Evolutionary conservation across 164 flowering plant genomes (phyloP).

Genomic region (Malania oleifera): DNA sequence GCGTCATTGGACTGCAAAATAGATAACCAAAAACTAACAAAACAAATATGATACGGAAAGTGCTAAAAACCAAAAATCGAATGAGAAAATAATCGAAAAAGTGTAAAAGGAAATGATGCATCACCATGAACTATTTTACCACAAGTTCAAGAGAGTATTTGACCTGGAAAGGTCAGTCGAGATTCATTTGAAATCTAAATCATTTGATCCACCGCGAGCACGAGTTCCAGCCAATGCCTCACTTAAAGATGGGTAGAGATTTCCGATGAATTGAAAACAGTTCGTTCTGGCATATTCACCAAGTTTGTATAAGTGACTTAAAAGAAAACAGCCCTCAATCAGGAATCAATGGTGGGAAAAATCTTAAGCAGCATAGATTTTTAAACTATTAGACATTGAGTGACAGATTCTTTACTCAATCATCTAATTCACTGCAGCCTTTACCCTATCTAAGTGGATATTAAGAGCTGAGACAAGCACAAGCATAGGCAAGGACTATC

Average conservation of each 20-base stretch:
- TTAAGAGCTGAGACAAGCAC: too few species aligned
- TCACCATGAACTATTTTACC: not conserved
- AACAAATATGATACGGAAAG: not conserved
- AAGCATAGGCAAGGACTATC: too few species aligned
- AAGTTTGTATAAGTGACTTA: conserved; percentile 23
- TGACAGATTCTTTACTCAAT: not conserved
- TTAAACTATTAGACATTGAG: not conserved
- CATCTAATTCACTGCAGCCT: too few species aligned
- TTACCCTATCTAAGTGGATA: too few species aligned
- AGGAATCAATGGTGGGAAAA: not conserved
- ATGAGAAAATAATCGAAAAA: not conserved
- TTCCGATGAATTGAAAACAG: conserved; percentile 80
- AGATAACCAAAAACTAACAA: not conserved
- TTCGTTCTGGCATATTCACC: conserved; percentile 89
- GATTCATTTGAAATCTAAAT: conserved; percentile 66
- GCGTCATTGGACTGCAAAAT: conserved; percentile 72
- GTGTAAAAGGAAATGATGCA: not conserved
- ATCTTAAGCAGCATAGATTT: not conserved
- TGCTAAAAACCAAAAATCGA: not conserved
- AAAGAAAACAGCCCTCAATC: conserved; percentile 9
- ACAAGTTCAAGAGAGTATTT: not conserved
- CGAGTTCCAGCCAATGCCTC: conserved; percentile 98
- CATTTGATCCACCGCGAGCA: conserved; percentile 63
- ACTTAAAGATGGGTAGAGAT: conserved; percentile 49
- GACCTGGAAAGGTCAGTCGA: conserved; percentile 75